These are phyloP conservation scores for Eragrostis nindensis DNA, from an alignment of 176 grass and related monocot genomes.

Conservation along the genomic window DNA sequence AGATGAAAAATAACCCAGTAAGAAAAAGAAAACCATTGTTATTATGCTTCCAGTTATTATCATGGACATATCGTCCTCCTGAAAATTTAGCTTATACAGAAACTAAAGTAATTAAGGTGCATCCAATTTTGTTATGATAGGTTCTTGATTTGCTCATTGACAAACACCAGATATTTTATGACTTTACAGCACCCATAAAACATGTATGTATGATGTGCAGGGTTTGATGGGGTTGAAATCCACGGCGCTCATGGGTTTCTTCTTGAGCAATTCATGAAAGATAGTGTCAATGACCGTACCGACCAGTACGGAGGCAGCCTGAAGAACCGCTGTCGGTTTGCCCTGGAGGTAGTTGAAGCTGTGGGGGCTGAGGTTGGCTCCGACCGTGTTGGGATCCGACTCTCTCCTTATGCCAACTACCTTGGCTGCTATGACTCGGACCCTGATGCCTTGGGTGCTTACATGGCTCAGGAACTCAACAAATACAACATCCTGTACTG, in stretches of 20 bases:
- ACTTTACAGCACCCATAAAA: neutral
- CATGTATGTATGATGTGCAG: slow-evolving; percentile 16
- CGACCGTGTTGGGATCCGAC: slow-evolving; percentile 48
- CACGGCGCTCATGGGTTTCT: slow-evolving; percentile 57
- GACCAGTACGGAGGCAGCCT: slow-evolving; percentile 53
- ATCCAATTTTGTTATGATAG: too few species aligned
- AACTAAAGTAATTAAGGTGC: neutral
- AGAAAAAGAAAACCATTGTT: neutral
- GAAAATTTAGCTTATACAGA: neutral
- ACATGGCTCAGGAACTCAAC: slow-evolving; percentile 55
- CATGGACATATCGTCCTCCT: neutral
- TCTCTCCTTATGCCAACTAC: slow-evolving; percentile 55
- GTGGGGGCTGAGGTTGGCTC: slow-evolving; percentile 44
- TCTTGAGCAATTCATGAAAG: slow-evolving; percentile 68
- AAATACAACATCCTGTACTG: slow-evolving; percentile 50
- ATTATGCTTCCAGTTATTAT: neutral
- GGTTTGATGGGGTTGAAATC: slow-evolving; percentile 76
- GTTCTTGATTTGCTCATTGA: neutral
- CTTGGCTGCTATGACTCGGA: slow-evolving; percentile 39
- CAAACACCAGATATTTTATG: neutral
- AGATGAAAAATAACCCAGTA: neutral
- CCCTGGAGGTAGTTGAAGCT: slow-evolving; percentile 47
- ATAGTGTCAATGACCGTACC: slow-evolving; percentile 44
- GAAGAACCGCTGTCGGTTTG: slow-evolving; percentile 57
- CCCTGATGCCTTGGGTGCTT: slow-evolving; percentile 51